Evolutionary conservation across 768 basidiomycete genomes (phyloP), one percentile per base, ranked within the genome.

Genomic region (Lentinula sp.): DNA sequence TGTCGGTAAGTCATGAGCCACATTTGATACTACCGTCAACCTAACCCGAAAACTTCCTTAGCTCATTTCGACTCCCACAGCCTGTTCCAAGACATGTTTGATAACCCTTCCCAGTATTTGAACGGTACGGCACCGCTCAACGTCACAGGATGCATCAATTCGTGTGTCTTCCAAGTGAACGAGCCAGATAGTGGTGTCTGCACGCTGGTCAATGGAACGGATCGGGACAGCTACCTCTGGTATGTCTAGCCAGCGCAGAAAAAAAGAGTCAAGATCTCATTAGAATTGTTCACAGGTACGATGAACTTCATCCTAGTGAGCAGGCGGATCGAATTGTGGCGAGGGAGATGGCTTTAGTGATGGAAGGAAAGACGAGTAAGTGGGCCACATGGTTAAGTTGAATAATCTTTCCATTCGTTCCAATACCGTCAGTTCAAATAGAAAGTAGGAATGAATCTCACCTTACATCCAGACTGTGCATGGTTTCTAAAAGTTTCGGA

Each of bases 271-370:
- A 43, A 57, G 7, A 52, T 48, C 8, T 36, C 35, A 57, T 12
- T 43, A 18, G 20, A 18, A 32, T 23, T 41, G 67, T n/a, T 53
- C 35, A 39, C 37, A 76, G 74, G 81, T 81, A 70, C 62, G 83
- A 87, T 63, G 85, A 85, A 62, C 72, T 87, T 16, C 85, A 86
- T 65, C 82, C 82, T 6, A 84, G 83, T 4, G 82, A 85, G 65
- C 85, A 87, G 65, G 75, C 81, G 1, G 79, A 82, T 59, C 71
- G 85, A 9, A 74, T 81, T 37, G 74, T 86, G 2, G 85, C 83
- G 0, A 72, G 76, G 51, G 78, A 85, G 63, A 80, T 86, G 16
- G 73, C 81, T 0, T 62, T 76, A 20, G 75, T 79, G 1, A 76
- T 84, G 58, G 70, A 74, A 58, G 80, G 82, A 8, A 72, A 76